Conservation (phyloP, 2,329 filamentous ascomycete species). For the Neonectria hederae region DNA sequence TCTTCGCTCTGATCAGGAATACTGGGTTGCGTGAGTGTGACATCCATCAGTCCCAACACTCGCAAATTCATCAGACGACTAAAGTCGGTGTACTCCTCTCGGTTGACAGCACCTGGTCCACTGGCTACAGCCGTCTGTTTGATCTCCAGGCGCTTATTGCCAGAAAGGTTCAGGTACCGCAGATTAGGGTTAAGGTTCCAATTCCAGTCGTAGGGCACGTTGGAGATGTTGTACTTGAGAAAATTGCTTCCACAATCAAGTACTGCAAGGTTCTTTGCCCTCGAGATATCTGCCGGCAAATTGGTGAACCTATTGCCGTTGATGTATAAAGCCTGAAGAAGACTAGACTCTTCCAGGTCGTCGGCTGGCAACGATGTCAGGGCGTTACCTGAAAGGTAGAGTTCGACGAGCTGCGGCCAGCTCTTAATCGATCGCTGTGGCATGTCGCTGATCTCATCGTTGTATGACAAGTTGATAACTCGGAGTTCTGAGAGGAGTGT, state of each 20-base stretch:
- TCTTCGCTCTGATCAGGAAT: slow-evolving; percentile 97
- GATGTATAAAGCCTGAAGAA: slow-evolving; percentile 89
- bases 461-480: slow-evolving; percentile 93
- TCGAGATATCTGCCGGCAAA: slow-evolving; percentile 91
- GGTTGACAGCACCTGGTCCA: slow-evolving; percentile 63
- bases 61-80: slow-evolving; percentile 83
- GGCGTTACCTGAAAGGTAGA: slow-evolving; percentile 96
- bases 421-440: slow-evolving; percentile 87
- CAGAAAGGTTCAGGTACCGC: slow-evolving; percentile 93
- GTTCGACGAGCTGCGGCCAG: slow-evolving; percentile 89
- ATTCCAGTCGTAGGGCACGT: slow-evolving; percentile 99
- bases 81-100: slow-evolving; percentile 83
- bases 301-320: slow-evolving; percentile 99
- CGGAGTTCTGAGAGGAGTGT: slow-evolving; percentile 83
- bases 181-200: slow-evolving; percentile 98
- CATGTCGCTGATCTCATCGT: slow-evolving; percentile 86
- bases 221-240: slow-evolving; percentile 98
- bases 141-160: slow-evolving; percentile 96
- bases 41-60: slow-evolving; percentile 95
- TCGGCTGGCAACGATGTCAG: slow-evolving; percentile 91
- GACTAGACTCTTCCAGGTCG: slow-evolving; percentile 89
- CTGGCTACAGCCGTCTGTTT: slow-evolving; percentile 67
- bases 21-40: slow-evolving; percentile 90
- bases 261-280: slow-evolving; percentile 90
- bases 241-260: slow-evolving; percentile 95